Percentiles rank a stretch among this genome's conserved stretches.
Evolutionary conservation across 1,139 yeast genomes (phyloP).

Genomic region (Suhomyces choctaworum): DNA sequence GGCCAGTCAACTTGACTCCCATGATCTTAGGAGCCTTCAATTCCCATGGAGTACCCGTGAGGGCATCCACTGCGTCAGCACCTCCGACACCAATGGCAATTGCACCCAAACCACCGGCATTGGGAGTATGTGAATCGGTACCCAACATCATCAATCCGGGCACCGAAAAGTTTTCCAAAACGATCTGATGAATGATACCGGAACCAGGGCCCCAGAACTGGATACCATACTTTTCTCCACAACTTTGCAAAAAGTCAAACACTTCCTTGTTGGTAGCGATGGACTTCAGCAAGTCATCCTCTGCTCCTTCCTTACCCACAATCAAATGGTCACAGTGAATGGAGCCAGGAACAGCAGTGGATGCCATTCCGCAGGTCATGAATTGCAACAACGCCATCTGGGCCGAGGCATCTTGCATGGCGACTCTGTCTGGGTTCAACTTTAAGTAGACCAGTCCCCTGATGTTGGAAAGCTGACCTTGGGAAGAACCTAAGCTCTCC

Average conservation of each 20-base stretch:
- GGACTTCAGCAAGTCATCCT: conserved; percentile 68
- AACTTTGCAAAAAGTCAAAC: conserved; percentile 85
- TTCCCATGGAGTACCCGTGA: conserved; percentile 99
- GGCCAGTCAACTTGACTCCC: conserved; percentile 90
- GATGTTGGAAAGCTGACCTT: conserved; percentile 53
- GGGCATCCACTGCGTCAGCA: conserved; percentile 97
- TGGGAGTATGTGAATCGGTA: conserved; percentile 96
- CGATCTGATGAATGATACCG: conserved; percentile 97
- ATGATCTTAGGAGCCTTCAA: conserved; percentile 91
- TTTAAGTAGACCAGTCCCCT: conserved; percentile 87
- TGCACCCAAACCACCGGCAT: conserved; percentile 97
- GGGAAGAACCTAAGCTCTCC: conserved; percentile 58
- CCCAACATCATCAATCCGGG: conserved; percentile 97
- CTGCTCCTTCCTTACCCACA: conserved; percentile 93
- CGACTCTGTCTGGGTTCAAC: conserved; percentile 95
- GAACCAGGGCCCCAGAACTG: conserved; percentile 99
- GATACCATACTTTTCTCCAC: conserved; percentile 91
- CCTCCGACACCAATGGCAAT: conserved; percentile 99
- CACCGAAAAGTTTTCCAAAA: conserved; percentile 88
- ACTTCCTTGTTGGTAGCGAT: conserved; percentile 89
- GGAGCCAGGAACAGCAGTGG: conserved; percentile 89
- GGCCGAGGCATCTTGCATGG: conserved; percentile 99
- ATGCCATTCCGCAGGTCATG: conserved; percentile 89
- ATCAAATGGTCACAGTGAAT: conserved; percentile 97
- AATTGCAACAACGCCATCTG: conserved; percentile 96